Base-by-base conservation (phyloP, 768 basidiomycete genomes). In the Crepidotus variabilis region DNA sequence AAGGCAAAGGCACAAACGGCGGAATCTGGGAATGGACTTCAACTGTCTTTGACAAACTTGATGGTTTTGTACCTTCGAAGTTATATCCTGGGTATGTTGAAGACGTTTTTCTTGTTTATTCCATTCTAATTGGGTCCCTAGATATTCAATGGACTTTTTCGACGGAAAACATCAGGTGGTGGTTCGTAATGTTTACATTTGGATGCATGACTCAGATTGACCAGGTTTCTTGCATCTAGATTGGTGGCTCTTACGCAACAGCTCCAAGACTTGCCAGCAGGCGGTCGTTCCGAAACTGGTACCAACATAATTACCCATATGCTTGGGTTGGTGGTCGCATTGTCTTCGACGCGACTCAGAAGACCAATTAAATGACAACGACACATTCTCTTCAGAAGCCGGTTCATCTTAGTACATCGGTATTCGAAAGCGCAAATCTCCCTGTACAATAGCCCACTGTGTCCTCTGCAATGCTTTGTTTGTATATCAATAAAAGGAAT, bases 11-110 rank as follows among this genome's bases (percentile, higher is more conserved):
- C 10, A 83, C 85, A 59, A 98, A 99, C 61, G 97, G 97, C 6
- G 97, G 97, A 5, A 88, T 97, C 14, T 99, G 96, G 94, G 94
- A 98, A 75, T 98, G 95, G 95, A 97, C 96, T 0, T 88, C 88
- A 18, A 94, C 94, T 14, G 61, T 79, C 24, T 80, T 95, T 47
- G 86, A 85, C 20, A 76, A 74, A 23, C 77, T 83, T 58, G 85
- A 92, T 1, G 94, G 92, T 0, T 99, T 88, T 67, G 77, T 77
- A 47, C 77, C 85, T 8, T 94, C 91, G 1, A 70, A 70, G 34
- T 65, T 96, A 50, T 99, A 98, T 69, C 97, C 97, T 22, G 97
- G 93, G 77, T 94, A 74, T 28, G 28, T 8, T 28, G 28, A 28
- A 28, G 4, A 8, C 28, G 8, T 8, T 4, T 28, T 28, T 8